These are phyloP conservation scores for Syzygium syzygioides DNA, from an alignment of 441 rosid species.

Conservation along the genomic window DNA sequence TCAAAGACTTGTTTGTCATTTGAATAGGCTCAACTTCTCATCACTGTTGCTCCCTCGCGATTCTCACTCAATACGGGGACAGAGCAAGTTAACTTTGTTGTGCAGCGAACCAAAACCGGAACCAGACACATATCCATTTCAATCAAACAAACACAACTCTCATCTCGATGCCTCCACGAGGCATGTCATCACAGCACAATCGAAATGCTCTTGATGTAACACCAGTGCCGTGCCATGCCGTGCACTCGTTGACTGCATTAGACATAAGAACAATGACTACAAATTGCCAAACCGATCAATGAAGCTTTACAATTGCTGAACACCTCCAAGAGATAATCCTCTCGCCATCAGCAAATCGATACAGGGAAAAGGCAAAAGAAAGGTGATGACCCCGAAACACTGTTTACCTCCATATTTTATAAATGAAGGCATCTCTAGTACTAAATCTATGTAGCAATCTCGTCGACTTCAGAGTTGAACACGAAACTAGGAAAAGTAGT, in stretches of 20 bases:
- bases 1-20: background rate
- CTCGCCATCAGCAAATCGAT: background rate
- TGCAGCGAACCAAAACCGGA: background rate
- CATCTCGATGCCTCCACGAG: background rate
- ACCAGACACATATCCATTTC: background rate
- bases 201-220: background rate
- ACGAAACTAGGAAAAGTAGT: constrained; percentile 95
- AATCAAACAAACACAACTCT: background rate
- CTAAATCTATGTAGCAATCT: constrained; percentile 40
- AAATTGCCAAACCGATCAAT: background rate
- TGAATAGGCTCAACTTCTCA: background rate
- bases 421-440: background rate
- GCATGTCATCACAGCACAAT: background rate
- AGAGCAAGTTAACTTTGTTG: background rate
- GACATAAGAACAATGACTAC: background rate
- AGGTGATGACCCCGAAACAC: background rate
- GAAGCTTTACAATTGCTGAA: background rate
- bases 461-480: constrained; percentile 87
- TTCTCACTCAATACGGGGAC: background rate
- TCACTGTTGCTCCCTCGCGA: background rate
- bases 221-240: background rate
- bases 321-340: background rate
- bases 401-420: background rate
- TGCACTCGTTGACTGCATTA: background rate
- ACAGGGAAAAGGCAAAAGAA: background rate